Evolutionary conservation across 2,329 filamentous ascomycete genomes (phyloP), one percentile per base, ranked within the genome.

Genomic region (Grosmannia clavigera): DNA sequence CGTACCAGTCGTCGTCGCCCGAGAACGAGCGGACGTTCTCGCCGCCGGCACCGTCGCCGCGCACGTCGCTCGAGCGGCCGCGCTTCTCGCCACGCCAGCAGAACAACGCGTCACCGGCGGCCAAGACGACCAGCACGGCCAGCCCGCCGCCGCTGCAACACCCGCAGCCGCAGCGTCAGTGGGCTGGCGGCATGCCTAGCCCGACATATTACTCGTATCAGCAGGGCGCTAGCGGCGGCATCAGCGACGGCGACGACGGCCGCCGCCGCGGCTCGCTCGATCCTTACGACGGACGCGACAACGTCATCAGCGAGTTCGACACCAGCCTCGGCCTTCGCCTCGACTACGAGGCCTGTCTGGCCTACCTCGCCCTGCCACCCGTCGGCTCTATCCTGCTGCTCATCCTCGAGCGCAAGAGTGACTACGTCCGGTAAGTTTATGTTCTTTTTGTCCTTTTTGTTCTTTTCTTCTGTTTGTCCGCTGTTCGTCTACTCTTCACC

Each of bases 1-100:
- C 94, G 46, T 99, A 97, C 75, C 94, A 97, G 77, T 92, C 92
- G 73, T 87, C 87, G 56, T 87, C 88, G 19, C 94, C 94, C 11
- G 92, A 97, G 76, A 81, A 87, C 67, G 83, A 85, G 66, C 89
- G 92, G 68, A 84, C 87, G 58, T 81, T 91, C 70, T 95, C 90
- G 25, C 90, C 91, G 58, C 81, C 85, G 12, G 75, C 71, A 60
- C 67, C 74, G 11, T 83, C 80, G 33, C 81, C 81, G 27, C 82
- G 76, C 65, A 72, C 78, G 65, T 82, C 87, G 71, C 73, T 85
- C 77, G 72, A 84, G 78, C 72, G 74, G 72, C 77, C 76, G 64
- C 72, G 82, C 67, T 76, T 81, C 74, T 77, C 83, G 64, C 43
- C 43, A 6, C 43, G 43, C 7, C 43, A 46, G 43, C 43, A 46